Base-by-base conservation (phyloP, 2,329 filamentous ascomycete species). In the Ascochyta clinopodiicola region DNA sequence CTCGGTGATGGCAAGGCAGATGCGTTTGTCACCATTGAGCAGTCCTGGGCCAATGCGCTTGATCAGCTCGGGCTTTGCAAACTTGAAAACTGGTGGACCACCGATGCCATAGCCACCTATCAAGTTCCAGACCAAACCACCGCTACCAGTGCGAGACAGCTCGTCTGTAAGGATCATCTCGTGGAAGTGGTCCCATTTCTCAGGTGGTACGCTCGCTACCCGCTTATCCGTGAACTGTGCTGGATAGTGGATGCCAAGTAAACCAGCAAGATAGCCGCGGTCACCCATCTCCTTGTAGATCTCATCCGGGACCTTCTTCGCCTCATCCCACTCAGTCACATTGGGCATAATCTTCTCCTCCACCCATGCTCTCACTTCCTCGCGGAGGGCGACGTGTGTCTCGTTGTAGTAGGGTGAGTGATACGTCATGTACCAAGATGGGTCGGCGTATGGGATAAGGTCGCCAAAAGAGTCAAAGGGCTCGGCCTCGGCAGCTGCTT, bases 171-270 rank as follows among this genome's bases (percentile, higher is more conserved):
- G 75, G 39, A 98, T 84, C 86, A 98, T 85, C 83, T 99, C 95
- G 79, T 99, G 95, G 87, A 98, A 99, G 39, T 96, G 86, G 80
- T 99, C 95, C 94, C 94, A 99, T 75, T 95, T 88, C 79, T 97
- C 92, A 0, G 90, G 81, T 0, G 89, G 78, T 12, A 99, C 95
- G 44, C 87, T 89, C 79, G 90, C 86, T 67, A 97, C 85, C 6
- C 83, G 80, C 72, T 88, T 85, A 37, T 87, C 81, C 21, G 87
- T 87, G 72, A 94, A 88, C 65, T 96, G 80, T 56, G 83, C 85
- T 13, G 91, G 92, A 79, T 91, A 98, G 71, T 90, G 83, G 59
- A 91, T 84, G 62, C 94, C 95, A 61, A 99, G 82, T 55, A 98
- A 82, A 65, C 95, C 95, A n/a, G 92, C 89, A 17, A 99, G 85